Evolutionary conservation across 306 rosid species (phyloP).

Genomic region (Astragalus membranaceus): DNA sequence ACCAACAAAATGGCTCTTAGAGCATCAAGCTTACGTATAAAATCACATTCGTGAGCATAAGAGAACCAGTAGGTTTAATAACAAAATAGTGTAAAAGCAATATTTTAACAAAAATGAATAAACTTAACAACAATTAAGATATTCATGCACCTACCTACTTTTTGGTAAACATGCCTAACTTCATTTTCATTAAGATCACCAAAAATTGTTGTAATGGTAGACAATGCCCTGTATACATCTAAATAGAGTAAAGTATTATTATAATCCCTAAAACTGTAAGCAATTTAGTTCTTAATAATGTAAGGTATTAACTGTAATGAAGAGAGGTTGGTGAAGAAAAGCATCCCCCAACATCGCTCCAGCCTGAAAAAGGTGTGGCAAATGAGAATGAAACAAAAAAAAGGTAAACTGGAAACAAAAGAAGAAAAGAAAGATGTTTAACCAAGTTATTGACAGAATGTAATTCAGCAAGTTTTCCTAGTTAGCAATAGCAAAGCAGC

Average conservation of each 20-base stretch:
- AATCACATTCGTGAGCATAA: neutral
- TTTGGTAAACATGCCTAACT: slow-evolving; percentile 38
- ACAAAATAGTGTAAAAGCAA: neutral
- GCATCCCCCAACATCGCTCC: too few species aligned
- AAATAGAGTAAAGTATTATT: too few species aligned
- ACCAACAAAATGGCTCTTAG: neutral
- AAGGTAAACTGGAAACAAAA: slow-evolving; percentile 6
- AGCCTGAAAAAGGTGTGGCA: too few species aligned
- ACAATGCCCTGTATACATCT: slow-evolving; percentile 44
- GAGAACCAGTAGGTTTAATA: neutral
- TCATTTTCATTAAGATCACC: slow-evolving; percentile 38
- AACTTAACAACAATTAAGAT: neutral
- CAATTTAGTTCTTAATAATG: too few species aligned
- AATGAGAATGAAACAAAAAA: too few species aligned
- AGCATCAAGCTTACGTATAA: neutral
- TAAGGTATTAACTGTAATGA: too few species aligned
- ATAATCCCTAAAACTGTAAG: too few species aligned
- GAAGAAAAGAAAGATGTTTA: neutral
- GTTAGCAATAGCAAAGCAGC: slow-evolving; percentile 16
- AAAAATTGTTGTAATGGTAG: slow-evolving; percentile 36
- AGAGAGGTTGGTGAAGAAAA: too few species aligned
- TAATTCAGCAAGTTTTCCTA: neutral
- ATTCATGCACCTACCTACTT: slow-evolving; percentile 1
- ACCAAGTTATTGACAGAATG: neutral
- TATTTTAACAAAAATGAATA: neutral